Conservation (phyloP, 2,329 filamentous ascomycete genomes). For the Claviceps sp. region DNA sequence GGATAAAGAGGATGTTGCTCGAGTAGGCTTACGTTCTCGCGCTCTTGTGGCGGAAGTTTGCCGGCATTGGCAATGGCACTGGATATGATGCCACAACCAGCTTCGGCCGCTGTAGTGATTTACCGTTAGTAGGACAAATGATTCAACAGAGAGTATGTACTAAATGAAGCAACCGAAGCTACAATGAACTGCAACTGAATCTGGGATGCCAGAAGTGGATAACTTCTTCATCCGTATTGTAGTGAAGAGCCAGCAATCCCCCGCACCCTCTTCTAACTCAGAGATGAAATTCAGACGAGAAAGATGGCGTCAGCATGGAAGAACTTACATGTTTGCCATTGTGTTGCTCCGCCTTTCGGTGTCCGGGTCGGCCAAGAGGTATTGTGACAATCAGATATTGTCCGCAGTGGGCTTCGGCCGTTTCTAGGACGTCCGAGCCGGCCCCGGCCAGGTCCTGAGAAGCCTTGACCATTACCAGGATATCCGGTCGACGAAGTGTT, state of each 20-base stretch:
- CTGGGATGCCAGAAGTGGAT: neutral
- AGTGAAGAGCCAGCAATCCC: too few species aligned
- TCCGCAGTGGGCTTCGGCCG: slow-evolving; percentile 48
- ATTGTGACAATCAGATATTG: slow-evolving; percentile 44
- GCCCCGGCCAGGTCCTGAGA: slow-evolving; percentile 75
- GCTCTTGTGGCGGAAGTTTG: slow-evolving; percentile 50
- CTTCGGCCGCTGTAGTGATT: slow-evolving; percentile 24
- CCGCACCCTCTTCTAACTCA: too few species aligned
- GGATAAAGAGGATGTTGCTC: slow-evolving; percentile 49
- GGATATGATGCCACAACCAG: slow-evolving; percentile 64
- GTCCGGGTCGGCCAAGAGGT: slow-evolving; percentile 40
- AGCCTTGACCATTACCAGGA: slow-evolving; percentile 39
- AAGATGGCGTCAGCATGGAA: neutral
- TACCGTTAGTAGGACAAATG: neutral
- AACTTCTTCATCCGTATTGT: neutral
- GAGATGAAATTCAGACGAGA: too few species aligned
- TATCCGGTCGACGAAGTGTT: slow-evolving; percentile 32
- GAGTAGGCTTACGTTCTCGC: slow-evolving; percentile 68
- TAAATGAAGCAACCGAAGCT: neutral
- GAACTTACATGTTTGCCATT: slow-evolving; percentile 29
- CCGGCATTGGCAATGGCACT: slow-evolving; percentile 83
- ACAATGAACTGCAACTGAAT: neutral
- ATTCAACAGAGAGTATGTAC: neutral
- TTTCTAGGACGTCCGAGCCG: slow-evolving; percentile 58
- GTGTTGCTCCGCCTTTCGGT: slow-evolving; percentile 31